phyloP scores from a whole-genome alignment of 257 asterid species.

The Petunia secreta region DNA sequence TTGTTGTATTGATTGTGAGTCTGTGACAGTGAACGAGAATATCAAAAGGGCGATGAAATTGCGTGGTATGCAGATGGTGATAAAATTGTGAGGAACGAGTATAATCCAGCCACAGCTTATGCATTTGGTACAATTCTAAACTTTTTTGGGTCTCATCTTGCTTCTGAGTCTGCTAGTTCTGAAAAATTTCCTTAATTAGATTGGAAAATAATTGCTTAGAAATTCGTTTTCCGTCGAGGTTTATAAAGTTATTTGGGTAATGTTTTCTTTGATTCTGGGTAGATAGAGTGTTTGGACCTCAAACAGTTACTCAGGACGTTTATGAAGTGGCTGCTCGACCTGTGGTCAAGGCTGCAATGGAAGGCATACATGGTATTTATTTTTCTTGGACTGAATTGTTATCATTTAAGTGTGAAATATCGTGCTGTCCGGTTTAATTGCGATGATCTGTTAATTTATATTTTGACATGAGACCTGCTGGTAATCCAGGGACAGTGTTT shows the following conservation, averaged over 20 bases:
- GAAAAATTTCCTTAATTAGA: neutral
- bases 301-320: conserved; percentile 81
- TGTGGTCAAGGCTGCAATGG: conserved; percentile 98
- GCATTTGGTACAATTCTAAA: conserved; percentile 71
- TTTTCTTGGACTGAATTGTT: neutral
- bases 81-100: conserved; percentile 85
- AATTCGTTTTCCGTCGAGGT: neutral
- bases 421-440: conserved; percentile 10
- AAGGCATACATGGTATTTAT: conserved; percentile 84
- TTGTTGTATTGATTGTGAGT: no score
- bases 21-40: conserved; percentile 80
- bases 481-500: conserved; percentile 92
- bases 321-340: conserved; percentile 98
- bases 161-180: neutral
- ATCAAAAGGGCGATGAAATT: conserved; percentile 90
- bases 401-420: neutral
- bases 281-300: conserved; percentile 94
- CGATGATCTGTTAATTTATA: neutral
- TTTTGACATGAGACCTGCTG: conserved; percentile 26
- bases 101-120: conserved; percentile 83
- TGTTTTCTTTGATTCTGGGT: conserved; percentile 30
- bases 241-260: conserved; percentile 21
- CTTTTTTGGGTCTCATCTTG: neutral
- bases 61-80: conserved; percentile 93
- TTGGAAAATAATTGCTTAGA: neutral